Base-by-base conservation (phyloP, 306 rosid genomes). In the Sechiopsis laciniata region DNA sequence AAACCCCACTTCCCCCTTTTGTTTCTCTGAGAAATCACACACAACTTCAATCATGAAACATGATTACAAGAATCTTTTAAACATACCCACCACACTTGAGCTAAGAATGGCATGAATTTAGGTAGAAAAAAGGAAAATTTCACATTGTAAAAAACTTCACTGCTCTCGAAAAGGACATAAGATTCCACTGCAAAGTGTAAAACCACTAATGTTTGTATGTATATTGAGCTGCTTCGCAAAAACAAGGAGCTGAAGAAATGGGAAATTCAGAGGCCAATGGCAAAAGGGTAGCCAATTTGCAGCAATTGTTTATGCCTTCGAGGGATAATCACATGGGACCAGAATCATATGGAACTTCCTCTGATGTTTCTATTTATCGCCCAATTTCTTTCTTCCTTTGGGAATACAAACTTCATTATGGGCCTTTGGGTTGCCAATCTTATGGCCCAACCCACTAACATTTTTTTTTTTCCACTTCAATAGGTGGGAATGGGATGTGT, bases 281-380 rank as follows among this genome's bases (percentile, higher is more conserved):
- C 59, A 21, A 65, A 66, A 71, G 83, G 42, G 75, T 42, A 63
- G 84, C 77, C 76, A 78, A 79, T 1, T 26, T 54, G 76, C 64
- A 78, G 78, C 66, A 29, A 78, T 81, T 80, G 85, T 83, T 76
- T 78, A 71, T 84, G 83, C 74, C 81, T 75, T 83, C 87, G 73
- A 87, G 92, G 78, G 79, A 78, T 19, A 29, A 73, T 90, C 98
- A 88, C 96, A 88, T 88, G 98, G 88, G 87, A 85, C 80, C 85
- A 76, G 80, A 82, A 78, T 77, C 62, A 81, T 64, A 80, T 59
- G 77, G 77, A 83, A 72, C 76, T 76, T 72, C 89, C 84, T 84
- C 77, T 78, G 83, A 74, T 83, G 51, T 32, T 74, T 64, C 46
- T 15, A 32, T 72, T 75, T 71, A 66, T 77, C 62, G 7, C 73